Evolutionary conservation across 1,139 yeast genomes (phyloP).

Genomic region (Nakaseomyces sp.): DNA sequence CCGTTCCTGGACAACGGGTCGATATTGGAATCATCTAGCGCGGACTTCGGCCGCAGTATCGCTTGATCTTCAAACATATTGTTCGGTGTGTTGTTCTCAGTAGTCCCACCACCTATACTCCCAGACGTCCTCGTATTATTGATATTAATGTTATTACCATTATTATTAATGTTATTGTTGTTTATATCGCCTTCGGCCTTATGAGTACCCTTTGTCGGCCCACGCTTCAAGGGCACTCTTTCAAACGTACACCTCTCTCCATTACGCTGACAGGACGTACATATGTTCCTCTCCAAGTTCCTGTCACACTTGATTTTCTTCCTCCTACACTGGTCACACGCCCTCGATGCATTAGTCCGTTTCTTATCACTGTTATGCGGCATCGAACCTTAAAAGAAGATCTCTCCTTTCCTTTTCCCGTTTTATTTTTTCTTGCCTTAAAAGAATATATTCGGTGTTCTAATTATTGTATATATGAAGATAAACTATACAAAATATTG

Average conservation of each 20-base stretch:
- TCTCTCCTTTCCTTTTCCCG: background rate
- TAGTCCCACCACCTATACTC: conserved; percentile 16
- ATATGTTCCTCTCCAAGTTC: conserved; percentile 18
- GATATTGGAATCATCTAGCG: background rate
- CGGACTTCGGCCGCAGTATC: conserved; percentile 3
- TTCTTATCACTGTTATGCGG: conserved; percentile 12
- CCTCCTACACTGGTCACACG: conserved; percentile 33
- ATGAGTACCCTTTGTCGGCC: conserved; percentile 62
- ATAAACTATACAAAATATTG: no score
- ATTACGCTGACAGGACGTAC: conserved; percentile 25
- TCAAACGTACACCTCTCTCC: conserved; percentile 33
- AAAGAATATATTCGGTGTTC: no score
- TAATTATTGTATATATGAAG: no score
- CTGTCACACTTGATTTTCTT: conserved; percentile 33
- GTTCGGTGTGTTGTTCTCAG: conserved; percentile 21
- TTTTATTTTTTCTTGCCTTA: background rate
- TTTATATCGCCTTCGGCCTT: background rate
- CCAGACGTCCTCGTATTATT: background rate
- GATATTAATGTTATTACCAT: no score
- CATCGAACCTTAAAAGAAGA: conserved; percentile 1
- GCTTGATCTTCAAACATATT: conserved; percentile 6
- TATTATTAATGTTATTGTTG: no score
- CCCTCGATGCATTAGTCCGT: conserved; percentile 31
- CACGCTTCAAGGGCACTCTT: conserved; percentile 63
- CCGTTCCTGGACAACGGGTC: conserved; percentile 4